These are phyloP conservation scores for Syncephalastrum monosporum DNA, from an alignment of 371 early-diverging fungal genomes.

Conservation along the genomic window DNA sequence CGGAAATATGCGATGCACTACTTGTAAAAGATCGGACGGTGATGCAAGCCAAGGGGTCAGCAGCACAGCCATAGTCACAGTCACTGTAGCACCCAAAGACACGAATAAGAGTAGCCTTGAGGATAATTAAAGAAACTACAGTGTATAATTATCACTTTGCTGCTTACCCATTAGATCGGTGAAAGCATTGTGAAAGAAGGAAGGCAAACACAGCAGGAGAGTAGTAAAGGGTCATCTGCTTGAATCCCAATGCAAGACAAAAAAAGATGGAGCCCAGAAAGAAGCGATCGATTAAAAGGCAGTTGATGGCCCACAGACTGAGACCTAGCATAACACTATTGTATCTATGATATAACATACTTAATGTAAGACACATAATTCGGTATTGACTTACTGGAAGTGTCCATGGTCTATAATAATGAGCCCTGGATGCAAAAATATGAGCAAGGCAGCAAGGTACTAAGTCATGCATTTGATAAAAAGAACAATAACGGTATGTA, in stretches of 20 bases:
- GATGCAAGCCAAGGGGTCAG: slow-evolving; percentile 73
- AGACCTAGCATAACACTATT: slow-evolving; percentile 95
- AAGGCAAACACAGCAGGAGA: slow-evolving; percentile 87
- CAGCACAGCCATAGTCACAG: slow-evolving; percentile 64
- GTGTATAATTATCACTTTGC: not conserved
- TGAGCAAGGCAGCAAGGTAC: slow-evolving; percentile 56
- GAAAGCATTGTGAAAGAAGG: slow-evolving; percentile 76
- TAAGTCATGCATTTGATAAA: slow-evolving; percentile 13
- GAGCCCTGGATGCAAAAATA: slow-evolving; percentile 82
- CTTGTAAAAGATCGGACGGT: slow-evolving; percentile 69
- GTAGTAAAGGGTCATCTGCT: slow-evolving; percentile 96
- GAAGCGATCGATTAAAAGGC: slow-evolving; percentile 59
- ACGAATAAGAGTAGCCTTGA: slow-evolving; percentile 55
- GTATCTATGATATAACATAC: slow-evolving; percentile 52
- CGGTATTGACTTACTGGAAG: not conserved
- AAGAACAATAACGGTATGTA: not conserved
- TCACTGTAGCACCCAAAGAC: slow-evolving; percentile 76
- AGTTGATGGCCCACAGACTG: slow-evolving; percentile 71
- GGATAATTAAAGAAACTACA: slow-evolving; percentile 3
- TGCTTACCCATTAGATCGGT: slow-evolving; percentile 32
- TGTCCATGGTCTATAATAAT: slow-evolving; percentile 22
- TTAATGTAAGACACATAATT: no score
- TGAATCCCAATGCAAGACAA: slow-evolving; percentile 81
- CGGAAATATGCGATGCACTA: slow-evolving; percentile 86
- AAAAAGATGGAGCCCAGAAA: slow-evolving; percentile 77